Evolutionary conservation across 768 basidiomycete genomes (phyloP).

Genomic region (Peribolospora baueri): DNA sequence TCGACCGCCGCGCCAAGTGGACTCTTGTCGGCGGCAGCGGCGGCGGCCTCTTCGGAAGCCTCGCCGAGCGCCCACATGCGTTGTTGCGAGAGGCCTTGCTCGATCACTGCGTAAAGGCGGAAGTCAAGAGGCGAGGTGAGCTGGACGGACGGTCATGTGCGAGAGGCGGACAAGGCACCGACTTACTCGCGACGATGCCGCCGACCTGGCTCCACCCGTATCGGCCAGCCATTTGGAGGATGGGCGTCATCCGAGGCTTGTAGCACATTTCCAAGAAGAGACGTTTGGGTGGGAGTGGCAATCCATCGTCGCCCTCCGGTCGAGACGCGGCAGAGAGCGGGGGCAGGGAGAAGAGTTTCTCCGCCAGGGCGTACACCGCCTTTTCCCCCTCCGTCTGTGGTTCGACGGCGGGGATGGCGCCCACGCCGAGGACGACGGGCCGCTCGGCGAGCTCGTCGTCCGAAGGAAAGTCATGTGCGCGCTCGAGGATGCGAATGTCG

Average conservation of each 20-base stretch:
- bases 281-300: neutral
- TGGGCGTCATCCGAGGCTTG: conserved; percentile 5
- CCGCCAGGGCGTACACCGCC: conserved; percentile 5
- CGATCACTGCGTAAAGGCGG: too few relatives aligned
- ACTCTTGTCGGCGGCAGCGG: too few relatives aligned
- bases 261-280: conserved; percentile 5
- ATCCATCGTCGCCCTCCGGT: neutral
- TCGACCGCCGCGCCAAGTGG: too few relatives aligned
- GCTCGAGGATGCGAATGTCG: neutral
- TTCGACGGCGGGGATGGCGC: conserved; percentile 6
- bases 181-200: neutral
- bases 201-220: conserved; percentile 3
- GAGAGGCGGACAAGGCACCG: too few relatives aligned
- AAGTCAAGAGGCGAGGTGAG: too few relatives aligned
- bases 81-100: too few relatives aligned
- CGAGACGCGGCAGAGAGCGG: neutral
- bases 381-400: conserved; percentile 5
- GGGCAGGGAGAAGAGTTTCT: neutral
- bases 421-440: conserved; percentile 2
- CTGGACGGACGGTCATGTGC: too few relatives aligned
- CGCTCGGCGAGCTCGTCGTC: neutral
- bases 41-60: too few relatives aligned
- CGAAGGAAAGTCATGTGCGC: neutral
- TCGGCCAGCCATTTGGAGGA: neutral
- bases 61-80: too few relatives aligned